phyloP scores from a whole-genome alignment of 1,284 basidiomycete species.

The Mycosarcoma mackinlayi region DNA sequence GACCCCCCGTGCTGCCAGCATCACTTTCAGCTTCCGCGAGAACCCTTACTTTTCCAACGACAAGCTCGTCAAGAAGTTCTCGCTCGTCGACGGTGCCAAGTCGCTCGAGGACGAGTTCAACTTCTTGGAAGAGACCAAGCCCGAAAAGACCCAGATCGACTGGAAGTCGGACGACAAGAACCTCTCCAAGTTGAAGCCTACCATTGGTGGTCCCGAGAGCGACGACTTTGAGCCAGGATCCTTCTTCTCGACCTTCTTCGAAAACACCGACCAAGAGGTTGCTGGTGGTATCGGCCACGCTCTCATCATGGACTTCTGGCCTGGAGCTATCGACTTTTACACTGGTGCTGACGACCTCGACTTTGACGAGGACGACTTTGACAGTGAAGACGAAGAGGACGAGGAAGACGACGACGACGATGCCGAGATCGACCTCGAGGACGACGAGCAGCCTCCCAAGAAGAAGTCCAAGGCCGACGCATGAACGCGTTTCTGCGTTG shows the following conservation, averaged over 20 bases:
- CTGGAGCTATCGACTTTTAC: slow-evolving; percentile 63
- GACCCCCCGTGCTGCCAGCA: slow-evolving; percentile 62
- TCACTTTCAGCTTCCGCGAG: slow-evolving; percentile 62
- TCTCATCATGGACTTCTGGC: slow-evolving; percentile 64
- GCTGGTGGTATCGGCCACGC: slow-evolving; percentile 61
- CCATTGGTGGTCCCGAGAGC: slow-evolving; percentile 68
- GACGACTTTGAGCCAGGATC: slow-evolving; percentile 77
- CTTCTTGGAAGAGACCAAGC: slow-evolving; percentile 61
- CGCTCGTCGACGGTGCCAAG: slow-evolving; percentile 52
- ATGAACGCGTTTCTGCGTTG: slow-evolving; percentile 11
- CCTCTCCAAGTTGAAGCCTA: slow-evolving; percentile 80
- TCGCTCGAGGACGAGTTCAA: slow-evolving; percentile 59
- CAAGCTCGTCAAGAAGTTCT: slow-evolving; percentile 63
- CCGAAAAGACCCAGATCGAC: slow-evolving; percentile 73
- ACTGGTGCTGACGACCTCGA: slow-evolving; percentile 56
- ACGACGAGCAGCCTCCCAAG: slow-evolving; percentile 58
- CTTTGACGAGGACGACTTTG: slow-evolving; percentile 57
- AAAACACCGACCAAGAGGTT: slow-evolving; percentile 60
- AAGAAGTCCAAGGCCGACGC: slow-evolving; percentile 59
- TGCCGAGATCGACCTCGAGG: slow-evolving; percentile 62
- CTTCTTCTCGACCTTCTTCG: slow-evolving; percentile 88
- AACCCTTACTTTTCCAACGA: slow-evolving; percentile 60
- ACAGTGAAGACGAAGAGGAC: slow-evolving; percentile 57
- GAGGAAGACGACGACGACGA: slow-evolving; percentile 65
- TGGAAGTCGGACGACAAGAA: slow-evolving; percentile 85